phyloP scores from a whole-genome alignment of 352 stramenopile genomes.

The Pythium insidiosum region DNA sequence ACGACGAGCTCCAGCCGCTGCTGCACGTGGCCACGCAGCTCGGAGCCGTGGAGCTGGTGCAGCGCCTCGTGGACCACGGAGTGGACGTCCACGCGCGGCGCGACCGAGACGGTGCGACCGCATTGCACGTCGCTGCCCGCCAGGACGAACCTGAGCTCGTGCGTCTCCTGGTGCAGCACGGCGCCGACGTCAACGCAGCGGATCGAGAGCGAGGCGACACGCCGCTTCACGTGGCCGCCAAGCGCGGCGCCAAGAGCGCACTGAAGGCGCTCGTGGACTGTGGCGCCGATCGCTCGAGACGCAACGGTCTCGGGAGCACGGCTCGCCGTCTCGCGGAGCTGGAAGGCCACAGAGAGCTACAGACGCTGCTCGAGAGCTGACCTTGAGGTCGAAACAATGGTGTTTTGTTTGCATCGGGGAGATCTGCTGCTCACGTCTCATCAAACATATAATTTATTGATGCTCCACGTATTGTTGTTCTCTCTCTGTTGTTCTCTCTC shows the following conservation, averaged over 20 bases:
- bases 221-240: slow-evolving; percentile 17
- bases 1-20: too few species aligned
- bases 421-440: too few species aligned
- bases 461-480: too few species aligned
- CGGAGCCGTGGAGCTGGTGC: slow-evolving; percentile 12
- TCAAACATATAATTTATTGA: too few species aligned
- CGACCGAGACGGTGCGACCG: background rate
- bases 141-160: slow-evolving; percentile 14
- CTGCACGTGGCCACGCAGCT: slow-evolving; percentile 8
- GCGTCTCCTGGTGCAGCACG: slow-evolving; percentile 5
- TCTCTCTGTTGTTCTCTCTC: too few species aligned
- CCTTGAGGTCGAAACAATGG: too few species aligned
- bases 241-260: slow-evolving; percentile 6
- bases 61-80: slow-evolving; percentile 9
- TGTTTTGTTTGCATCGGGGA: too few species aligned
- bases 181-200: slow-evolving; percentile 6
- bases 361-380: background rate
- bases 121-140: slow-evolving; percentile 11
- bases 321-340: background rate
- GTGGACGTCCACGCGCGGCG: slow-evolving; percentile 8
- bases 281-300: slow-evolving; percentile 1
- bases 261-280: slow-evolving; percentile 7
- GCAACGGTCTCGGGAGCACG: slow-evolving; percentile 3
- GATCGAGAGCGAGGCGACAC: slow-evolving; percentile 6
- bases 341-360: background rate